Base-by-base conservation (phyloP, 2,329 filamentous ascomycete species). In the Mariannaea sp. region DNA sequence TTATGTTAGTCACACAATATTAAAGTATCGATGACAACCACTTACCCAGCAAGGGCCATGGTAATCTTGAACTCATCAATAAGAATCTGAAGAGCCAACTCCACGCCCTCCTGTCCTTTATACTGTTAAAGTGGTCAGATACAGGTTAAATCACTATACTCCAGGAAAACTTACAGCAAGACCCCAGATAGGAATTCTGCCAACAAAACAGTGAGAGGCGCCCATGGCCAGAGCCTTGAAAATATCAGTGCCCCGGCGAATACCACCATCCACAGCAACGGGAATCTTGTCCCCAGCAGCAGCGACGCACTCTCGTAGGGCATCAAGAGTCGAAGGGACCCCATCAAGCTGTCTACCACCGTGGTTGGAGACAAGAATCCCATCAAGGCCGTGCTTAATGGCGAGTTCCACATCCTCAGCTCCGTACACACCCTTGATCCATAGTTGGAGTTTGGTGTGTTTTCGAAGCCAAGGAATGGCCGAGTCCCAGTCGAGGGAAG, bases 381-480 rank as follows among this genome's bases (percentile, higher is more conserved):
- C 67, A 30, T 67, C 58, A 9, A 65, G 65, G 6, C 70, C 68
- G 36, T 68, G 53, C 46, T 62, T 61, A 32, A 70, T 58, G 14
- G 68, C 68, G 12, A 62, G 40, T 7, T 60, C 44, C 7, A 67
- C 70, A 48, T 72, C 67, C 36, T 70, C 70, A 10, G 68, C 70
- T 8, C 61, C 66, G 46, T 66, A 65, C 13, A 71, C 67, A 13
- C 69, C 70, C 56, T 71, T 71, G 33, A 68, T 62, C 52, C 71
- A 67, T n/a, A 71, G 59, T 9, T 69, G 67, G 82, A 78, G 53
- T 76, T 79, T 75, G 26, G 6, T 2, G 74, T 64, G 45, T 6
- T 53, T 24, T 1, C 85, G 82, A 20, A 89, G 67, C 85, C 86
- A 90, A 7, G 78, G 74, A 3, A 89, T 76, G 65, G 87, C 87